These are phyloP conservation scores for Rutstroemia sp. DNA, from an alignment of 2,329 filamentous ascomycete species.

Conservation along the genomic window DNA sequence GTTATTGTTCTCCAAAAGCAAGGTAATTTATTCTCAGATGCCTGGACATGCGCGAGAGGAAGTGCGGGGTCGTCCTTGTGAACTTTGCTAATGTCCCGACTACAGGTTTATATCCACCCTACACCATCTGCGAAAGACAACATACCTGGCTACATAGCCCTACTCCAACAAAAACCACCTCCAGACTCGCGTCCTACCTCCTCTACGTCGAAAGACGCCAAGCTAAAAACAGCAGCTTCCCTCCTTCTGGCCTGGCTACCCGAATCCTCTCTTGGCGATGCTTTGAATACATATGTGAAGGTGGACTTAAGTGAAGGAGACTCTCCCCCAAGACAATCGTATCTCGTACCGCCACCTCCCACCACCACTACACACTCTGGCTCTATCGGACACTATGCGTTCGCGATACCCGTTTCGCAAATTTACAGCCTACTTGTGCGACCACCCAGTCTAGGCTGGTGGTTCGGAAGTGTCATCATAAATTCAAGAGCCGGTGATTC, in stretches of 20 bases:
- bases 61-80: slow-evolving; percentile 10
- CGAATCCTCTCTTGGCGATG: slow-evolving; percentile 79
- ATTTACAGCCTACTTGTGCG: slow-evolving; percentile 87
- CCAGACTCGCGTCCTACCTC: slow-evolving; percentile 23
- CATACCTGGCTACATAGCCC: slow-evolving; percentile 84
- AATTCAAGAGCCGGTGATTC: slow-evolving; percentile 87
- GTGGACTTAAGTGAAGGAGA: slow-evolving; percentile 82
- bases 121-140: slow-evolving; percentile 92
- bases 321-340: slow-evolving; percentile 75
- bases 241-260: slow-evolving; percentile 90
- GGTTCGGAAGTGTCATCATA: slow-evolving; percentile 93
- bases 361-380: slow-evolving; percentile 70
- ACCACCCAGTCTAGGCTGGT: slow-evolving; percentile 93
- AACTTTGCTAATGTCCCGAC: slow-evolving; percentile 5
- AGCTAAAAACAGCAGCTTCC: slow-evolving; percentile 53
- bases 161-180: slow-evolving; percentile 77
- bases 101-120: slow-evolving; percentile 88
- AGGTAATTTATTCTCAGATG: slow-evolving; percentile 44
- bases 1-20: slow-evolving; percentile 92
- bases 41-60: not conserved
- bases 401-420: slow-evolving; percentile 81
- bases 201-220: slow-evolving; percentile 33
- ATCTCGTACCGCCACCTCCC: slow-evolving; percentile 85
- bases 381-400: slow-evolving; percentile 74
- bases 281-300: slow-evolving; percentile 85